These are phyloP conservation scores for Candida pseudocylindracea DNA, from an alignment of 1,139 yeast species.

Conservation along the genomic window DNA sequence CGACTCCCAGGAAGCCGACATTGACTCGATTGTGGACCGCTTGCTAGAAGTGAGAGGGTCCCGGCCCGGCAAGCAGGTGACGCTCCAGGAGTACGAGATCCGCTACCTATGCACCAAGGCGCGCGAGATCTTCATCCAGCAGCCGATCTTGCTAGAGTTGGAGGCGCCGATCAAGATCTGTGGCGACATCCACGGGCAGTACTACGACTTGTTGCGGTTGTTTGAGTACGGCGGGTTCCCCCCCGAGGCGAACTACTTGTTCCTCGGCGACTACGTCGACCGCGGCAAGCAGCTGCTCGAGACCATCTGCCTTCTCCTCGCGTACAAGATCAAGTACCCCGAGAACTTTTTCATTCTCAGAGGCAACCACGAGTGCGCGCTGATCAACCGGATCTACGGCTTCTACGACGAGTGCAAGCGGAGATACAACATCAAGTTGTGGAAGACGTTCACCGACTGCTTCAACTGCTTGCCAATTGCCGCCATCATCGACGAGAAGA, in stretches of 20 bases:
- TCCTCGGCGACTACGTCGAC: constrained; percentile 93
- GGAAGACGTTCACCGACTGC: constrained; percentile 97
- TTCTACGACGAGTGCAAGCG: constrained; percentile 96
- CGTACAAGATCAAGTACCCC: constrained; percentile 92
- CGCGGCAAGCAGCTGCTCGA: constrained; percentile 95
- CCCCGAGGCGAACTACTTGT: constrained; percentile 92
- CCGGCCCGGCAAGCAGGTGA: constrained; percentile 94
- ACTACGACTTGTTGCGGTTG: constrained; percentile 81
- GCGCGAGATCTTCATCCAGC: constrained; percentile 91
- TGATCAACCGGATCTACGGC: constrained; percentile 91
- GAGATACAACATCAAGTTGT: constrained; percentile 87
- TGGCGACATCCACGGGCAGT: constrained; percentile 97
- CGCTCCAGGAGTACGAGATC: constrained; percentile 82
- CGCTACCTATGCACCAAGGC: constrained; percentile 93
- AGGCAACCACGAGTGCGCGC: constrained; percentile 96
- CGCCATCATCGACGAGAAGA: constrained; percentile 92
- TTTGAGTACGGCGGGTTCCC: constrained; percentile 98
- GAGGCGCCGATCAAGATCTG: constrained; percentile 1
- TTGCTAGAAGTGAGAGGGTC: constrained; percentile 94
- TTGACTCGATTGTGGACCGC: constrained; percentile 93
- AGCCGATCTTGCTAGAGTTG: constrained; percentile 42
- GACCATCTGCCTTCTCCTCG: constrained; percentile 78
- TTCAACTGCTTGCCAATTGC: constrained; percentile 97
- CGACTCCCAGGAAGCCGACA: constrained; percentile 76
- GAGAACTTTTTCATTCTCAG: constrained; percentile 88